Evolutionary conservation across 495 filamentous ascomycete species (phyloP), one percentile per base, ranked within the genome.

Genomic region (Penicillium samsonianum): DNA sequence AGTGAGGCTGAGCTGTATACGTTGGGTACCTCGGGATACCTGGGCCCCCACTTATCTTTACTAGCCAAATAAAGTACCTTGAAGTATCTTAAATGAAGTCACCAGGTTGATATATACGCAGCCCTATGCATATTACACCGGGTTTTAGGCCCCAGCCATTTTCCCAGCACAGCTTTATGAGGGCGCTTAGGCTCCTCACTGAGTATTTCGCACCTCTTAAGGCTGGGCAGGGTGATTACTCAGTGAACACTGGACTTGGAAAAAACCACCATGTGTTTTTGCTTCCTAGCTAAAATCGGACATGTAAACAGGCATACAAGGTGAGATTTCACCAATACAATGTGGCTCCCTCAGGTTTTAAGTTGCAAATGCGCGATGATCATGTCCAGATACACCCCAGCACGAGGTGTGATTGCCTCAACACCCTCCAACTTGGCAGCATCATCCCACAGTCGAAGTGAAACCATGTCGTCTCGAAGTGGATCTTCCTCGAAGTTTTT

Each of bases 361-460:
- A 5, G 25, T 12, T 16, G 20, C 44, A 72, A 56, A 58, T 73
- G 70, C 12, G 53, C 38, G 28, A 41, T 49, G 7, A 73, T 73
- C 57, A 74, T 73, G 10, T 59, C 56, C 43, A 62, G 31, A 61
- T 79, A 77, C 0, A 65, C 41, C 14, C 55, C 20, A 17, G 68
- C 65, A 8, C 70, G 64, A 7, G 68, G 71, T 0, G 71, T 73
- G 1, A 40, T 55, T 1, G 62, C 61, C 42, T 70, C 66, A 53
- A 76, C 54, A 0, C 64, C 72, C 22, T 63, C 63, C 28, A 75
- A 40, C 55, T 77, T 79, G 1, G 75, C 74, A 7, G 53, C 58
- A 67, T 79, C 76, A 57, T 79, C 76, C 74, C 75, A 79, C 44
- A 65, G 64, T 23, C 75, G 64, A 19, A 79, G 55, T 5, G 62